Evolutionary conservation across 176 grass and related monocot species (phyloP).

Genomic region (Aegilops tauschii): DNA sequence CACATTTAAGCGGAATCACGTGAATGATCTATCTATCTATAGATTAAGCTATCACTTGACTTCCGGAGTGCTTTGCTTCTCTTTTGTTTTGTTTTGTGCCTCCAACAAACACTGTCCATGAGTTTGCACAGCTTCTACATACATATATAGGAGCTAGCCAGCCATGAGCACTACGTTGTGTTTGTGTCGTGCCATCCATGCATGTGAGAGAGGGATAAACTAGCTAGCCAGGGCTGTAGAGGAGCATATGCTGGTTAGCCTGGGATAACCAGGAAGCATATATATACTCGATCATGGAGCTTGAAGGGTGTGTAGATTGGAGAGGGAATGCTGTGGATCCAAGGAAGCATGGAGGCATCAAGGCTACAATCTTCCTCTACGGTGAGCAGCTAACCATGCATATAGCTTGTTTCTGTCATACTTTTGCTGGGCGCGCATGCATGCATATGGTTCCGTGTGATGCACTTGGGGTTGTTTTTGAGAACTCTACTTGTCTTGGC

Average conservation of each 20-base stretch:
- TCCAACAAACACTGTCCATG: neutral
- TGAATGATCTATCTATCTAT: neutral
- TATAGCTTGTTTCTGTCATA: neutral
- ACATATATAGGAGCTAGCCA: neutral
- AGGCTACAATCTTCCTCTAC: conserved; percentile 44
- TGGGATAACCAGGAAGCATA: neutral
- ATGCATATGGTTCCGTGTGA: neutral
- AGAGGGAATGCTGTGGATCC: conserved; percentile 32
- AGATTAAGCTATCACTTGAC: neutral
- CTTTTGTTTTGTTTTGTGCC: neutral
- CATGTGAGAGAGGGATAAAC: neutral
- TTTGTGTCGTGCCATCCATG: neutral
- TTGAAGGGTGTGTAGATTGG: conserved; percentile 24
- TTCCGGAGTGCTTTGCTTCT: neutral
- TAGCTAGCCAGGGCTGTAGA: neutral
- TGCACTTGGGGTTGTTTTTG: neutral
- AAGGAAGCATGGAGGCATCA: conserved; percentile 44
- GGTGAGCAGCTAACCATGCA: conserved; percentile 21
- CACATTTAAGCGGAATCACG: neutral
- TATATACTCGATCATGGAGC: neutral
- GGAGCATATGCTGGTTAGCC: neutral
- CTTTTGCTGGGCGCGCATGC: no score
- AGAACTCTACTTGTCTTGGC: neutral
- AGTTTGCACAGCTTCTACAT: neutral
- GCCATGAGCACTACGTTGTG: neutral